Evolutionary conservation across 2,329 filamentous ascomycete species (phyloP), one percentile per base, ranked within the genome.

Genomic region (Trichoderma asperellum): DNA sequence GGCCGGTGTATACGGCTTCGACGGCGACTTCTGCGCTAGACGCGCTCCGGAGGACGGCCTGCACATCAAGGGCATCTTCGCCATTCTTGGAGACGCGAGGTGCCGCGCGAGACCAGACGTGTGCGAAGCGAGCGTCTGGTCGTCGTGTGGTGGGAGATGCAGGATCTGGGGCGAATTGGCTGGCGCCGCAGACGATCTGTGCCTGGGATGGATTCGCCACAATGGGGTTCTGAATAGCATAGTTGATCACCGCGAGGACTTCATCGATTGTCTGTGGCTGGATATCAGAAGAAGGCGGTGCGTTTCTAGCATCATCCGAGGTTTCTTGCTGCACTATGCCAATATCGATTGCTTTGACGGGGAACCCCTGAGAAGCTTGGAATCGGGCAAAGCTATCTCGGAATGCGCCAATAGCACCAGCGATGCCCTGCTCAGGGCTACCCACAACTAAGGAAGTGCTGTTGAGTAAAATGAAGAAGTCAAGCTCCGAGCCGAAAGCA

Each of bases 391-490:
- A 62, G 57, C 63, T 60, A 27, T 61, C 68, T 24, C 62, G 68
- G 64, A 68, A 57, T 29, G 68, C 49, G 47, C 58, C 47, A 12
- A 61, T 53, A n/a, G 63, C 68, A 24, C 21, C 29, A 7, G 57
- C 52, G 21, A 68, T 49, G 40, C 47, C 40, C 37, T 56, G 65
- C 4, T 62, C 49, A 56, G 55, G 37, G 34, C 43, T 5, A 4
- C 68, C 68, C 34, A 69, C 61, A 7, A 69, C 27, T 2, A 61
- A 47, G 14, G 61, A 52, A 29, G 64, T 68, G 40, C 57, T 55
- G 16, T 55, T 55, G 14, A 70, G 29, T 2, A 68, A 18, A 27
- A 70, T 58, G 64, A 68, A 70, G 58, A 70, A 70, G 32, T 70
- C 68, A 21, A 70, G 58, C 37, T 34, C n/a, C 2, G 56, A 21